A percentile compares a stretch with the other conserved stretches of the same genome.
Conservation (phyloP, 2,329 filamentous ascomycete species). For the Uncinocarpus reesii region DNA sequence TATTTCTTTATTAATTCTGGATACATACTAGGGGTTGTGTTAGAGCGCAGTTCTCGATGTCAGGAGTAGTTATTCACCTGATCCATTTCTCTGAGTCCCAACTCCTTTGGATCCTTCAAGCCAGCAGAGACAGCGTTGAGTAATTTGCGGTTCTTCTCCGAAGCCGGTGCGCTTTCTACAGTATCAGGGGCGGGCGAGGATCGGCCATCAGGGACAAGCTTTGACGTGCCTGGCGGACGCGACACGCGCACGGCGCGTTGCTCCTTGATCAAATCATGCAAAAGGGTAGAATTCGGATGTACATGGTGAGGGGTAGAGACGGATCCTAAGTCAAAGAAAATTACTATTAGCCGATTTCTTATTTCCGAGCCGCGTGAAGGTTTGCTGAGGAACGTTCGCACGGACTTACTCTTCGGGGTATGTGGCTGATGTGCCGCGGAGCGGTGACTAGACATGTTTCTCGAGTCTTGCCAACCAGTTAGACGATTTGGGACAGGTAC, state of each 20-base stretch:
- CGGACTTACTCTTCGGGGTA: slow-evolving; percentile 2
- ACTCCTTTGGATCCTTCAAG: slow-evolving; percentile 30
- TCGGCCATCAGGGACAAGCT: slow-evolving; percentile 18
- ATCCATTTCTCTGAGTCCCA: slow-evolving; percentile 37
- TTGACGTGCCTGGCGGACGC: slow-evolving; percentile 21
- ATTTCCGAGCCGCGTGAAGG: background rate
- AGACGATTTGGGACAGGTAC: background rate
- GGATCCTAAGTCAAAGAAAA: slow-evolving; percentile 1
- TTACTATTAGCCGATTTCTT: background rate
- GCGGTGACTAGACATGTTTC: background rate
- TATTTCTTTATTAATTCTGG: slow-evolving; percentile 36
- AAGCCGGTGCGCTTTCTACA: slow-evolving; percentile 27
- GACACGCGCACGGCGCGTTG: slow-evolving; percentile 31
- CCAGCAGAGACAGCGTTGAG: slow-evolving; percentile 25
- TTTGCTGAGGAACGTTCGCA: background rate
- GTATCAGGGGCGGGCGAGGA: slow-evolving; percentile 18
- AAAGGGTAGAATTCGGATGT: slow-evolving; percentile 31
- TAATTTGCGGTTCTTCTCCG: slow-evolving; percentile 29
- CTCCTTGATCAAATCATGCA: slow-evolving; percentile 35
- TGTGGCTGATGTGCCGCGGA: background rate
- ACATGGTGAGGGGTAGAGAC: slow-evolving; percentile 22
- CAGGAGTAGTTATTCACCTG: slow-evolving; percentile 23
- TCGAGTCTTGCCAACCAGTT: background rate
- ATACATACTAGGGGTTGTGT: slow-evolving; percentile 29
- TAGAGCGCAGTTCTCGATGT: background rate